phyloP scores from a whole-genome alignment of 495 filamentous ascomycete species.

The Penicillium tannophilum region DNA sequence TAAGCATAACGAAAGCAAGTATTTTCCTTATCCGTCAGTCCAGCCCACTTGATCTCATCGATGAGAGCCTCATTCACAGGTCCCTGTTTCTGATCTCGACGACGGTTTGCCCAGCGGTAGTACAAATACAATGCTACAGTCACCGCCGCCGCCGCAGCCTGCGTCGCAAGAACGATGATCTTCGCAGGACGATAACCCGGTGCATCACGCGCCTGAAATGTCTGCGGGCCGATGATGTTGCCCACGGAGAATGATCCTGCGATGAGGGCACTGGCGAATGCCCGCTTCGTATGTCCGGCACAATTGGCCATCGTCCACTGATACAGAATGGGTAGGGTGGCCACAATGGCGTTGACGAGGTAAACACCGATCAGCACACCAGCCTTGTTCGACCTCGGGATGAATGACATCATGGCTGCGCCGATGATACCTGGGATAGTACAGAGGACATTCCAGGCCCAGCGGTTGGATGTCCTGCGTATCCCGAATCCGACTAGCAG shows the following conservation, averaged over 20 bases:
- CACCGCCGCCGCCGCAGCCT: constrained; percentile 43
- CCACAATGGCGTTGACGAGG: constrained; percentile 58
- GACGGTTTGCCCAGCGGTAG: constrained; percentile 49
- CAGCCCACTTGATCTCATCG: constrained; percentile 39
- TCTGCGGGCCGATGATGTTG: constrained; percentile 69
- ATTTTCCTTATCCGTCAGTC: constrained; percentile 47
- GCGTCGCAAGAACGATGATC: constrained; percentile 56
- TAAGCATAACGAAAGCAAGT: constrained; percentile 48
- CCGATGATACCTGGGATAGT: constrained; percentile 56
- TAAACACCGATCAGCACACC: constrained; percentile 65
- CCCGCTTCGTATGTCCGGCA: constrained; percentile 52
- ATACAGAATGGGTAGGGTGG: constrained; percentile 47
- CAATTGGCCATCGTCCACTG: constrained; percentile 52
- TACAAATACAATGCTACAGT: constrained; percentile 43
- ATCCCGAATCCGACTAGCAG: constrained; percentile 53
- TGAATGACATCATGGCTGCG: constrained; percentile 61
- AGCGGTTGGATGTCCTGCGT: constrained; percentile 47
- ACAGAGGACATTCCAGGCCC: constrained; percentile 50
- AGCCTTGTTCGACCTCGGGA: constrained; percentile 43
- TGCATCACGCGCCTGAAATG: constrained; percentile 60
- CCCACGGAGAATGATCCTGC: constrained; percentile 61
- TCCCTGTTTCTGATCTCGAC: constrained; percentile 30
- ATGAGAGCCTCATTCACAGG: constrained; percentile 23
- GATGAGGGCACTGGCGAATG: constrained; percentile 58
- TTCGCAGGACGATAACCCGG: constrained; percentile 65